Conservation (phyloP, 768 basidiomycete species). For the Holtermanniella nyarrowii region DNA sequence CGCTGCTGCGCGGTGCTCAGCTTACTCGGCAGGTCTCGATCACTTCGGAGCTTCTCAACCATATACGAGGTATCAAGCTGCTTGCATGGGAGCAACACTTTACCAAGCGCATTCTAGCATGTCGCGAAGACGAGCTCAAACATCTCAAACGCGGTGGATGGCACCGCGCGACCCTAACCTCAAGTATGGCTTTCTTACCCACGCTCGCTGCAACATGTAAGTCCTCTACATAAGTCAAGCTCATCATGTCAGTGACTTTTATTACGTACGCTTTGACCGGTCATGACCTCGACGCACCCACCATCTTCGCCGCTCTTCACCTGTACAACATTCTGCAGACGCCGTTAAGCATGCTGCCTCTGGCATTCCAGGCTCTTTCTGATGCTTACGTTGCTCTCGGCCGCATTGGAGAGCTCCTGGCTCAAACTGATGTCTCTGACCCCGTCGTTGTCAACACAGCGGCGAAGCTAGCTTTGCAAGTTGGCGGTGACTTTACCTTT, state of each 20-base stretch:
- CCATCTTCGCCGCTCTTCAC: constrained; percentile 53
- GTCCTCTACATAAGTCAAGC: constrained; percentile 3
- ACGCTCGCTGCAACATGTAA: constrained; percentile 45
- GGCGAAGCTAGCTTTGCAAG: neutral
- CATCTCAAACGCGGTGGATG: constrained; percentile 22
- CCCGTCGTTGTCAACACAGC: neutral
- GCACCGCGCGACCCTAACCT: constrained; percentile 23
- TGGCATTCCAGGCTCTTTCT: constrained; percentile 26
- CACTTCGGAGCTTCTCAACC: constrained; percentile 49
- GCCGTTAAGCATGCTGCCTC: constrained; percentile 28
- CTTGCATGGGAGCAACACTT: constrained; percentile 51
- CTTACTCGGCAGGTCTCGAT: neutral
- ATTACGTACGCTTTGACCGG: constrained; percentile 56
- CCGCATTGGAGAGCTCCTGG: constrained; percentile 47
- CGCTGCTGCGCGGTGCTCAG: constrained; percentile 48
- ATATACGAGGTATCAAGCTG: constrained; percentile 57
- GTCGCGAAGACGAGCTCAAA: constrained; percentile 26
- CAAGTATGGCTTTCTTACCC: constrained; percentile 45
- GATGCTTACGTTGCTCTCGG: constrained; percentile 49
- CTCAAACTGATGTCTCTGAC: neutral
- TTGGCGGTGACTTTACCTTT: neutral
- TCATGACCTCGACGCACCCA: constrained; percentile 49
- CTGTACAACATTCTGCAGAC: constrained; percentile 47
- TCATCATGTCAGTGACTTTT: constrained; percentile 40
- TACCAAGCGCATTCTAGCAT: constrained; percentile 14